Conservation (phyloP, 2,329 filamentous ascomycete genomes). For the Phyllosticta citribraziliensis region DNA sequence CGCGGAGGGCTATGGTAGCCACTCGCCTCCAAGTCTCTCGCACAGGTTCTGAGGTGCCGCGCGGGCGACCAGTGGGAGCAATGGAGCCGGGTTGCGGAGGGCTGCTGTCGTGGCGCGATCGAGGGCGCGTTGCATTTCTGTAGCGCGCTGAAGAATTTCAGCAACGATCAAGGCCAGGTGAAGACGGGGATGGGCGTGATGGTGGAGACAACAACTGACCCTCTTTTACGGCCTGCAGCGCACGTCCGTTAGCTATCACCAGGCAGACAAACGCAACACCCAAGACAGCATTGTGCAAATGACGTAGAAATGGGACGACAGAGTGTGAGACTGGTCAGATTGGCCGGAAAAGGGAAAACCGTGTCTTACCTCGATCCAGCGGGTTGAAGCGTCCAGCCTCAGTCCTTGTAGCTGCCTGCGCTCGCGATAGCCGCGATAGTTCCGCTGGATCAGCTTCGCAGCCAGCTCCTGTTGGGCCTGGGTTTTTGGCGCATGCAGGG, state of each 20-base stretch:
- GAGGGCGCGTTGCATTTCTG: constrained; percentile 39
- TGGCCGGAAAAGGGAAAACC: not conserved
- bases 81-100: constrained; percentile 12
- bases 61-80: constrained; percentile 14
- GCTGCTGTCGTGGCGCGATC: constrained; percentile 23
- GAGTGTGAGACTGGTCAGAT: constrained; percentile 10
- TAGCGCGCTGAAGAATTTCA: constrained; percentile 40
- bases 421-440: constrained; percentile 67
- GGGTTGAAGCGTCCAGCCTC: constrained; percentile 56
- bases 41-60: constrained; percentile 35
- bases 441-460: constrained; percentile 40
- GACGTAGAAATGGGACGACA: not conserved
- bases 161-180: constrained; percentile 12
- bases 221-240: constrained; percentile 40
- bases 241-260: constrained; percentile 15
- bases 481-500: not conserved
- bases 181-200: constrained; percentile 1
- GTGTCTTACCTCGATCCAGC: constrained; percentile 56
- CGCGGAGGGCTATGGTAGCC: constrained; percentile 59
- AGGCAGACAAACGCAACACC: not conserved
- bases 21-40: constrained; percentile 67
- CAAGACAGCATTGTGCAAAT: not conserved
- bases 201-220: constrained; percentile 22
- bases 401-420: constrained; percentile 62
- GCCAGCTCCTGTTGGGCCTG: constrained; percentile 13